Evolutionary conservation across 306 rosid species (phyloP), one percentile per base, ranked within the genome.

Genomic region (Medicago arabica): DNA sequence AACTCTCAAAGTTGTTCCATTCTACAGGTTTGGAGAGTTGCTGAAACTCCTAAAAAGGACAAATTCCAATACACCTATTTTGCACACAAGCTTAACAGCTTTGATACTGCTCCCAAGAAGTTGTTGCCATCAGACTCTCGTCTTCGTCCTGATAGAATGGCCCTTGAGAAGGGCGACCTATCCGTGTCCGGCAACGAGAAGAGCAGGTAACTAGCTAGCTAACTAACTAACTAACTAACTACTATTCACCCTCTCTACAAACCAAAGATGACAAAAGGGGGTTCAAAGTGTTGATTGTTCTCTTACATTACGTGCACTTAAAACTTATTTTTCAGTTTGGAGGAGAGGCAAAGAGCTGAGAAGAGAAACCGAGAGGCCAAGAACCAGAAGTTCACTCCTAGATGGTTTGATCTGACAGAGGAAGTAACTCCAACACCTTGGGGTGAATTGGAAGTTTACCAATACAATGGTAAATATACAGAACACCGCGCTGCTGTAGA

Each of bases 51-150:
- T 9, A 47, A 78, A 73, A 86, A 89, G 36, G 98, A 96, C 86
- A 92, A 89, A 74, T 96, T 84, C 81, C 97, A 96, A 79, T 96
- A 89, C 83, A 96, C 99, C 51, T 34, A 96, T 87, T 96, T 96
- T 83, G 99, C 99, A 19, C 99, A 92, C 83, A 92, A 90, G 85
- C 76, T 96, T 50, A 96, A 92, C 89, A 90, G 98, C 89, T 92
- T 92, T 59, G 91, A 87, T 82, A 89, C 97, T 43, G 98, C 98
- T 74, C 98, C 99, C 38, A 96, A 89, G 68, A 90, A 86, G 86
- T 79, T 96, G 85, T 74, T 96, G 78, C 91, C 93, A 18, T 92
- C 97, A 0, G 98, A 96, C 79, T 96, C 99, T 41, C 97, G 98
- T 38, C 84, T 96, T 59, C 96, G 98, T 31, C 96, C 99, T 7